These are phyloP conservation scores for Pyracantha coccinea DNA, from an alignment of 331 rosid species.

Conservation along the genomic window DNA sequence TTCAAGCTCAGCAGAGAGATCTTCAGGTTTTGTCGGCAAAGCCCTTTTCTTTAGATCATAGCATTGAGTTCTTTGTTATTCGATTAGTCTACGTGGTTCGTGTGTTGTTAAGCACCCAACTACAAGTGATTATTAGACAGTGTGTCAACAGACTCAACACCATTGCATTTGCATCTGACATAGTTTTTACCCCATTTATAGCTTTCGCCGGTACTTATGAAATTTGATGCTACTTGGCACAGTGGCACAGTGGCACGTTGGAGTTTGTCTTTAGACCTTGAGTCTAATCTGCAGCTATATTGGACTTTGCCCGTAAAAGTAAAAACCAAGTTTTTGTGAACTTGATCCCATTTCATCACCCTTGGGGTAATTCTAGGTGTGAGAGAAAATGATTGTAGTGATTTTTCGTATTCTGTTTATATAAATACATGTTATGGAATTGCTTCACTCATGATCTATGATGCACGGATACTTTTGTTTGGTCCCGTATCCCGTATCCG, in stretches of 20 bases:
- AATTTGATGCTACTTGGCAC: background rate
- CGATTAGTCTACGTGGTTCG: background rate
- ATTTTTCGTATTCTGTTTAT: background rate
- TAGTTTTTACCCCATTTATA: background rate
- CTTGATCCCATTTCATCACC: background rate
- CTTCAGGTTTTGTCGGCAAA: slow-evolving; percentile 46
- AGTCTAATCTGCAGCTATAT: background rate
- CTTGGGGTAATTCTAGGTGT: background rate
- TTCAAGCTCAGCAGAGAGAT: slow-evolving; percentile 84
- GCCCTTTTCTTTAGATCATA: background rate
- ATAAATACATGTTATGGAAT: background rate
- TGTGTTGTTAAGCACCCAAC: background rate
- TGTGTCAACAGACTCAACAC: background rate
- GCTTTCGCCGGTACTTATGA: background rate
- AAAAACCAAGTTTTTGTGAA: background rate
- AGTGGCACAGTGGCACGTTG: background rate
- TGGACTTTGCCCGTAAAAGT: background rate
- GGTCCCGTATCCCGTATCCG: too few relatives aligned
- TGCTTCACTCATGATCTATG: background rate
- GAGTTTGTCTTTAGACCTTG: background rate
- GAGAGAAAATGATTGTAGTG: background rate
- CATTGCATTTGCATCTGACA: slow-evolving; percentile 1
- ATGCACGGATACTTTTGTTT: too few relatives aligned
- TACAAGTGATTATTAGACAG: background rate
- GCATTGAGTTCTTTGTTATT: background rate